Base-by-base conservation (phyloP, 176 grass and related monocot species). In the Rhynchospora pubera region DNA sequence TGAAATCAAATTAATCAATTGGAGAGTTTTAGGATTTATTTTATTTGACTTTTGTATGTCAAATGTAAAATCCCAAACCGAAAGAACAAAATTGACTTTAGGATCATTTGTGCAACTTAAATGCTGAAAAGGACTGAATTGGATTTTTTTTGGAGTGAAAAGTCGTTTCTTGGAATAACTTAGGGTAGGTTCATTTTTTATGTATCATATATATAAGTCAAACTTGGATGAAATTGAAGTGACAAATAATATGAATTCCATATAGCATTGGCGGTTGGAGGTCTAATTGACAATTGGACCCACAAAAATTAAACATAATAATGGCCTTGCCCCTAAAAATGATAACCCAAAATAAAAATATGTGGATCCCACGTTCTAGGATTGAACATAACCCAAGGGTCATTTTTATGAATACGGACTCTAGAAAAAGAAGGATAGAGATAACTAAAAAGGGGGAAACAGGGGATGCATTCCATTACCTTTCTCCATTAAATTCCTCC, bases 121-220 rank as follows among this genome's bases (percentile, higher is more conserved):
- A 74, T 74, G 45, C 19, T 74, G 51, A 50, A 23, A 47, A 74
- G 70, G 45, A 74, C 71, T 28, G 6, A 75, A 53, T 75, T 75
- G 12, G 21, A 75, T 28, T 48, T 67, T 67, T 69, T 14, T 52
- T 52, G 9, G 45, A 26, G 21, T 47, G 18, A 53, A 26, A 51
- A 75, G 47, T 28, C 47, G 0, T 30, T 52, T 53, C 21, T 21
- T 28, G 71, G 71, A 28, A 26, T 12, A 28, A 75, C 22, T 75
- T 75, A 12, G 26, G 32, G 10, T 43, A 30, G 19, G 10, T 75
- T 52, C 21, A 28, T 75, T 28, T 28, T 26, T 6, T 14, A 69
- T 69, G 16, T 69, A 66, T 66, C 30, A 18, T 68, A n/a, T 68
- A 69, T 62, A 48, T 21, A 75, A 53, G 71, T 75, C 46, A 75